phyloP scores from a whole-genome alignment of 2,329 filamentous ascomycete genomes.

The Elsinoe perseae region DNA sequence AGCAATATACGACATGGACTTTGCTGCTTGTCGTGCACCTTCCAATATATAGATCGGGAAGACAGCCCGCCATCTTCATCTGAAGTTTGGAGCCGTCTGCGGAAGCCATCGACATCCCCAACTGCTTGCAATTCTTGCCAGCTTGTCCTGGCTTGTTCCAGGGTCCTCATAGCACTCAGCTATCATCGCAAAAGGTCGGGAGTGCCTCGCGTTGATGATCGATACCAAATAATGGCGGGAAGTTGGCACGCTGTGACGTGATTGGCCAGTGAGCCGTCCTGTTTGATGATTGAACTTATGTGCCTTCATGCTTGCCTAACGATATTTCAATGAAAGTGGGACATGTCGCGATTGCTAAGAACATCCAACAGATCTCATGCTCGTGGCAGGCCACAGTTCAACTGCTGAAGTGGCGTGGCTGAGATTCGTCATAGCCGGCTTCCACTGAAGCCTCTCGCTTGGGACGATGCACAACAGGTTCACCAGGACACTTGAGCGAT shows the following conservation, averaged over 20 bases:
- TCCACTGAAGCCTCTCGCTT: background rate
- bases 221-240: background rate
- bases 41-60: constrained; percentile 72
- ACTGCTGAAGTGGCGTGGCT: no score
- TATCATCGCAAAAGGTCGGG: background rate
- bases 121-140: constrained; percentile 29
- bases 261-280: background rate
- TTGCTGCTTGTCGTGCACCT: no score
- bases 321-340: background rate
- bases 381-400: no score
- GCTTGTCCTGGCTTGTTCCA: constrained; percentile 26
- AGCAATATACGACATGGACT: no score
- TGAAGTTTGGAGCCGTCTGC: constrained; percentile 26
- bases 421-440: no score
- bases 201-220: background rate
- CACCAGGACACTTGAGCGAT: background rate
- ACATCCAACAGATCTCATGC: no score
- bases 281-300: background rate
- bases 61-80: constrained; percentile 51
- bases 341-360: no score
- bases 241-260: background rate
- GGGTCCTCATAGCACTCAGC: constrained; percentile 26
- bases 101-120: constrained; percentile 26
- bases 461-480: background rate
- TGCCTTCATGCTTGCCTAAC: background rate